Evolutionary conservation across 2,329 filamentous ascomycete species (phyloP).

Genomic region (Curvularia spicifera): DNA sequence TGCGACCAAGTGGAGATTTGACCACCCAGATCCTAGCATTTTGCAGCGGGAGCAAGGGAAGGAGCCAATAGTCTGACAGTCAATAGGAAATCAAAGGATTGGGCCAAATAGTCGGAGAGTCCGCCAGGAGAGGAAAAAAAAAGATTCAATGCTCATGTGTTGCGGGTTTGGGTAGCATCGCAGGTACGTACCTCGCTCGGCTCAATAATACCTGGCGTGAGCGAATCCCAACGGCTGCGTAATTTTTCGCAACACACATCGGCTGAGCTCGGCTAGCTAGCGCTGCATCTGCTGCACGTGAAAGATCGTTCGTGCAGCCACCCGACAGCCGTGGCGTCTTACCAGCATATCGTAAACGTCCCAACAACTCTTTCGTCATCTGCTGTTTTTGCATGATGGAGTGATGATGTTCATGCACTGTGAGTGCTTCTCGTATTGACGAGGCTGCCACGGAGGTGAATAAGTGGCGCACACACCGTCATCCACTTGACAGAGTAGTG

Average conservation of each 20-base stretch:
- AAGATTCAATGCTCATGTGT: slow-evolving; percentile 2
- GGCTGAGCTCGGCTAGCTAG: slow-evolving; percentile 15
- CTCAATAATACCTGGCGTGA: slow-evolving; percentile 5
- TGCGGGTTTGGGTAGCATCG: slow-evolving; percentile 15
- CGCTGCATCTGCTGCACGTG: slow-evolving; percentile 9
- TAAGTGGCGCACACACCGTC: slow-evolving; percentile 2
- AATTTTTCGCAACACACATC: slow-evolving; percentile 9
- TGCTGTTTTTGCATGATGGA: slow-evolving; percentile 4
- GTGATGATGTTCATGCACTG: neutral
- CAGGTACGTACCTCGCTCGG: slow-evolving; percentile 11
- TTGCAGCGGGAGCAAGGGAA: slow-evolving; percentile 7
- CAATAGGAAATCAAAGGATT: slow-evolving; percentile 7
- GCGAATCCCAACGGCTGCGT: slow-evolving; percentile 2
- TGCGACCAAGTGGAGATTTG: slow-evolving; percentile 9
- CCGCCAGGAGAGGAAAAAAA: neutral
- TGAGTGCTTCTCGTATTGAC: neutral
- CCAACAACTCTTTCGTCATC: slow-evolving; percentile 9
- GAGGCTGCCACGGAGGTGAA: slow-evolving; percentile 3
- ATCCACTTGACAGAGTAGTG: slow-evolving; percentile 2
- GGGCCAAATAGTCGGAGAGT: neutral
- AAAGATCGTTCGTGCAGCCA: slow-evolving; percentile 10
- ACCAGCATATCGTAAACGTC: neutral
- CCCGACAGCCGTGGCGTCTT: slow-evolving; percentile 3
- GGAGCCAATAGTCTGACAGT: slow-evolving; percentile 4
- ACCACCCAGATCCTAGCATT: slow-evolving; percentile 4